Base-by-base conservation (phyloP, 176 grass and related monocot genomes). In the Bolboschoenus planiculmis region DNA sequence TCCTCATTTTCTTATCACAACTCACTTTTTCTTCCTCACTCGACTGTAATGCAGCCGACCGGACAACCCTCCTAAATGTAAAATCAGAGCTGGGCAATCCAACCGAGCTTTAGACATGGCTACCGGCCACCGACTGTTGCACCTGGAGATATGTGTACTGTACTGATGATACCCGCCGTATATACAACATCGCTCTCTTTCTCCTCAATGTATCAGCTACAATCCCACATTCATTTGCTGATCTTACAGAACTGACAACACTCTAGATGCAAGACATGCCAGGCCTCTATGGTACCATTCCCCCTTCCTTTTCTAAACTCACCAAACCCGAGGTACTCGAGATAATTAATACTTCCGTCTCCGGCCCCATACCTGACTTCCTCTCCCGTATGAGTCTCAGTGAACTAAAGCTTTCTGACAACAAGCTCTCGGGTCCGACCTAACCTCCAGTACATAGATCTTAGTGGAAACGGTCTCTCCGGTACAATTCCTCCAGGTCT, bases 141-240 rank as follows among this genome's bases (percentile, higher is more conserved):
- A 2, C 9, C 61, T 97, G 94, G 94, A 84, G 87, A 31, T 81
- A 90, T 88, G 33, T 97, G 27, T 84, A 85, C 15, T 97, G 94
- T 84, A 33, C 85, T 84, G 83, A n/a, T n/a, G n/a, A 88, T 39
- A 53, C 68, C 16, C 87, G 94, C 30, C 91, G 89, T 77, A 88
- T 91, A 81, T 78, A 88, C 84, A 87, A 88, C 85, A 85, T 97
- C 70, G 88, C 85, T 86, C 87, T 97, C 72, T 74, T 89, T 57
- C 85, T 60, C 2, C 87, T 74, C 3, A 62, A 63, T 81, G 87
- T 90, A 83, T 84, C 91, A 56, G 59, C 21, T 24, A 85, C 84
- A 3, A 84, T 97, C 81, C 91, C 89, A 16, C 85, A 82, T 0
- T 88, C 89, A 10, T 29, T 97, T 21, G 85, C 50, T 1, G 85